Evolutionary conservation across 805 yeast genomes (phyloP).

Genomic region (Blastobotrys chiropterorum): DNA sequence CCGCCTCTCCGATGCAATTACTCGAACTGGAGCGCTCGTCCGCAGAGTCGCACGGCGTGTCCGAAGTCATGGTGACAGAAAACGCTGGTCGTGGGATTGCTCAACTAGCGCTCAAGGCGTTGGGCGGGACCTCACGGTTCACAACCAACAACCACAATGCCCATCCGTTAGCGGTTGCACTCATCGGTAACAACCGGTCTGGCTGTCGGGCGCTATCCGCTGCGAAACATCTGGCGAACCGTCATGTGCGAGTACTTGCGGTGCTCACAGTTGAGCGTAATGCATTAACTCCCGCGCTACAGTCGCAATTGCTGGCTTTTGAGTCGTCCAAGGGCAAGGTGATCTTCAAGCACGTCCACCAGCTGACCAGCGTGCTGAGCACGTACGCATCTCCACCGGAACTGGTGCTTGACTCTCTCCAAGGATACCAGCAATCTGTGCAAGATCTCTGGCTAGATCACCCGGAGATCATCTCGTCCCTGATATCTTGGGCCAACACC

Average conservation of each 20-base stretch:
- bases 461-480: slow-evolving; percentile 26
- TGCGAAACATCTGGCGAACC: slow-evolving; percentile 71
- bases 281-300: background rate
- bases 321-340: slow-evolving; percentile 51
- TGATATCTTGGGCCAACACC: slow-evolving; percentile 63
- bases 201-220: slow-evolving; percentile 73
- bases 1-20: slow-evolving; percentile 71
- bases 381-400: slow-evolving; percentile 68
- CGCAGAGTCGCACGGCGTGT: slow-evolving; percentile 46
- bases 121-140: slow-evolving; percentile 68
- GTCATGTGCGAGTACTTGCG: slow-evolving; percentile 40
- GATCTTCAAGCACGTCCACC: slow-evolving; percentile 26
- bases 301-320: slow-evolving; percentile 48
- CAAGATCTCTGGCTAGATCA: slow-evolving; percentile 46
- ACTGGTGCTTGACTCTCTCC: slow-evolving; percentile 74
- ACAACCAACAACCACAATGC: slow-evolving; percentile 64
- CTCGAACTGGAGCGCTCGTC: slow-evolving; percentile 65
- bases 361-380: slow-evolving; percentile 29
- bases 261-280: background rate
- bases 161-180: slow-evolving; percentile 66
- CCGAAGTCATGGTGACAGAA: slow-evolving; percentile 47
- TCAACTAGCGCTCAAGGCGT: slow-evolving; percentile 47
- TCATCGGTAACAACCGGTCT: slow-evolving; percentile 64
- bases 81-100: slow-evolving; percentile 64
- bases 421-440: slow-evolving; percentile 70